Conservation (phyloP, 306 rosid species). For the Potentilla sterilis region DNA sequence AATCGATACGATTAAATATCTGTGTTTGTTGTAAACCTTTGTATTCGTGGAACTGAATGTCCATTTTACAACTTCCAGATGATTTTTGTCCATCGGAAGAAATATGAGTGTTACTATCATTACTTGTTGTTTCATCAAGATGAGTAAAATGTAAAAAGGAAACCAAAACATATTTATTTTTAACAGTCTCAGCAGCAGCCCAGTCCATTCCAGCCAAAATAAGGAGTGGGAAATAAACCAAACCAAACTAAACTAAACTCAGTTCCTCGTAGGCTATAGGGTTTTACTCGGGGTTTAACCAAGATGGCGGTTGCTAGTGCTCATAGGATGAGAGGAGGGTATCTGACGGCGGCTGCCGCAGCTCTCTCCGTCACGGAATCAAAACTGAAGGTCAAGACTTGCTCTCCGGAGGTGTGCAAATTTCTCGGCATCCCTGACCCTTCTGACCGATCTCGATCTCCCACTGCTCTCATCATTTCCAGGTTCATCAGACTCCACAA, state of each 20-base stretch:
- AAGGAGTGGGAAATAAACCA: background rate
- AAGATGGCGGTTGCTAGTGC: conserved; percentile 8
- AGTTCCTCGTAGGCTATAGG: background rate
- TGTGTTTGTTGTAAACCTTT: background rate
- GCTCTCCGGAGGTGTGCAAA: conserved; percentile 43
- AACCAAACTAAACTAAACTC: too few relatives aligned
- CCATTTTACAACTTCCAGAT: background rate
- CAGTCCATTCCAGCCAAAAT: background rate
- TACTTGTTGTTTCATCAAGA: too few relatives aligned
- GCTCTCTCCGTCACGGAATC: conserved; percentile 12
- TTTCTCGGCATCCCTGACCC: conserved; percentile 46
- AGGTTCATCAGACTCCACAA: conserved; percentile 59
- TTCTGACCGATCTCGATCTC: conserved; percentile 36
- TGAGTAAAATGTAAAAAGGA: background rate
- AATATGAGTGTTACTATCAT: background rate
- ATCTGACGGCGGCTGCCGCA: conserved; percentile 8
- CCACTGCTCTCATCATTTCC: conserved; percentile 37
- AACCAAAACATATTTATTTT: background rate
- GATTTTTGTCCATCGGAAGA: background rate
- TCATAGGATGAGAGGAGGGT: background rate
- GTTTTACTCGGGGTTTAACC: background rate
- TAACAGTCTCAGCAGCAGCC: background rate
- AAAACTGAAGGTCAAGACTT: conserved; percentile 16
- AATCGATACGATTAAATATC: background rate
- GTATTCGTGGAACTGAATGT: background rate